Evolutionary conservation across 352 stramenopile genomes (phyloP).

Genomic region (Elongisporangium prolatum): DNA sequence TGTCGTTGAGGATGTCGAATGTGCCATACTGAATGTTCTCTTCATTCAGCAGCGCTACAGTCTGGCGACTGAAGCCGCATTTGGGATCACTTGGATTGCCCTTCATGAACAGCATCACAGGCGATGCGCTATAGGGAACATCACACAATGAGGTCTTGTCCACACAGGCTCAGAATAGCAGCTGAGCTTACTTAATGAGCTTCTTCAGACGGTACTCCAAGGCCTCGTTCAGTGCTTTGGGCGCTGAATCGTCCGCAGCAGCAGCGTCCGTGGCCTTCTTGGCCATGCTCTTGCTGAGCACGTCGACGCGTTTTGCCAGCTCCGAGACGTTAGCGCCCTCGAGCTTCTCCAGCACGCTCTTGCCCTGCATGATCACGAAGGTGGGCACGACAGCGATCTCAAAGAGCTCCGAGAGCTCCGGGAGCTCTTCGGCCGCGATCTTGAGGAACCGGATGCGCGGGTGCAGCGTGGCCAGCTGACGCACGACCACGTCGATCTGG

Average conservation of each 20-base stretch:
- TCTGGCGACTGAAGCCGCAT: conserved; percentile 95
- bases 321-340: conserved; percentile 81
- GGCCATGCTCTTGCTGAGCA: conserved; percentile 77
- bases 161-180: not conserved
- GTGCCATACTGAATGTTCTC: conserved; percentile 92
- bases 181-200: conserved; percentile 51
- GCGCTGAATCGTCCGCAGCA: not conserved
- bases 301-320: conserved; percentile 79
- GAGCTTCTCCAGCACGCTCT: conserved; percentile 74
- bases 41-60: conserved; percentile 92
- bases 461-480: conserved; percentile 75
- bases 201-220: conserved; percentile 78
- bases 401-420: conserved; percentile 84
- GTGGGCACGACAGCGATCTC: conserved; percentile 93
- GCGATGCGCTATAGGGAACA: conserved; percentile 38
- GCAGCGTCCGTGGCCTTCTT: conserved; percentile 35
- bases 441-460: conserved; percentile 85
- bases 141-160: not conserved
- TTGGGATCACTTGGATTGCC: conserved; percentile 91
- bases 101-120: conserved; percentile 99
- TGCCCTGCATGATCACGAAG: conserved; percentile 86
- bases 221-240: conserved; percentile 49
- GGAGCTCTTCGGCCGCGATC: conserved; percentile 77
- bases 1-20: conserved; percentile 98
- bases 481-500: conserved; percentile 82